These are phyloP conservation scores for Phytophthora citricola DNA, from an alignment of 352 stramenopile genomes.

Conservation along the genomic window DNA sequence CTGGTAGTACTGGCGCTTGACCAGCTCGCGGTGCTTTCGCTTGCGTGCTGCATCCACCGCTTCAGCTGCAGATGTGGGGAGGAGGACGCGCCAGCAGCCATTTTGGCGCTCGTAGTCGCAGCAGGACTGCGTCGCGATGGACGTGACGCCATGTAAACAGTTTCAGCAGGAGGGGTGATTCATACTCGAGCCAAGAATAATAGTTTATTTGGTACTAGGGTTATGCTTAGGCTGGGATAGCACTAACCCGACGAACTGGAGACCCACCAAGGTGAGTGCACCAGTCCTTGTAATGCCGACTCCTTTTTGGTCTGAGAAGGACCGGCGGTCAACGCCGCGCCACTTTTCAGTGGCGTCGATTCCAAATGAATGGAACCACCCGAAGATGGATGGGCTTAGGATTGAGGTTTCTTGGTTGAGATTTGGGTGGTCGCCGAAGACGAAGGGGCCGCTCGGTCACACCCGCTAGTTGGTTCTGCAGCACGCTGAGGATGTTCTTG, in stretches of 20 bases:
- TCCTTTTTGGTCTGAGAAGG: neutral
- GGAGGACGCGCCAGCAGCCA: conserved; percentile 3
- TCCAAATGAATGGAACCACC: neutral
- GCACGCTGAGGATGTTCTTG: neutral
- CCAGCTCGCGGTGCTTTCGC: conserved; percentile 39
- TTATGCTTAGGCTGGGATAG: no score
- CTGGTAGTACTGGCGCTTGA: conserved; percentile 44
- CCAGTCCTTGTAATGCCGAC: neutral
- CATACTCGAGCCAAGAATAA: no score
- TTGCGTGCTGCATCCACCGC: conserved; percentile 33
- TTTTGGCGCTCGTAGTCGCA: conserved; percentile 8
- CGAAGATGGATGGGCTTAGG: neutral
- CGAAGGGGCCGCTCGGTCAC: neutral
- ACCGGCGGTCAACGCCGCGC: neutral
- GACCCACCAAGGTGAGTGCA: neutral
- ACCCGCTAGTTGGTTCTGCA: neutral
- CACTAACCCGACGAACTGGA: no score
- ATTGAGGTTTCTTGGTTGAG: neutral
- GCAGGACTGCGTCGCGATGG: conserved; percentile 13
- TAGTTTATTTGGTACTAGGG: no score
- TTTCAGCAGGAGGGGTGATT: neutral
- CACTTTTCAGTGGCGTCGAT: neutral
- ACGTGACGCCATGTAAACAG: conserved; percentile 17
- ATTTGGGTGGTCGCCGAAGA: neutral
- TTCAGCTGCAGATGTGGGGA: conserved; percentile 9